Conservation (phyloP, 2,329 filamentous ascomycete genomes). For the Colletotrichum abscissum region DNA sequence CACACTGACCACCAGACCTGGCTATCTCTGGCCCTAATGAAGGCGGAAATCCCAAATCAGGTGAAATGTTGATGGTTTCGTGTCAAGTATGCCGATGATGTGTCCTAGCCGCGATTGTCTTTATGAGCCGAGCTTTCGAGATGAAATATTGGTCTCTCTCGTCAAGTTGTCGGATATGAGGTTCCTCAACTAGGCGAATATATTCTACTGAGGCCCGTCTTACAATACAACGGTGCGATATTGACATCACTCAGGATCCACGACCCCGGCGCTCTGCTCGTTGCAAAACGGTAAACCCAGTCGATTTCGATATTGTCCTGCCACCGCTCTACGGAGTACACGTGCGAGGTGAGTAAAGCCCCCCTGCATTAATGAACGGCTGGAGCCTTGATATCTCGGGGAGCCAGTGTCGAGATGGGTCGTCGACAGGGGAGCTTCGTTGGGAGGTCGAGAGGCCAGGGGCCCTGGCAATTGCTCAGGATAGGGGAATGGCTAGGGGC, state of each 20-base stretch:
- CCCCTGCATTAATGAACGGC: slow-evolving; percentile 22
- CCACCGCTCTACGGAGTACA: slow-evolving; percentile 6
- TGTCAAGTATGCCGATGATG: background rate
- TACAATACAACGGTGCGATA: slow-evolving; percentile 18
- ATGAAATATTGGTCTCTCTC: background rate
- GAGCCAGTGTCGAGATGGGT: slow-evolving; percentile 23
- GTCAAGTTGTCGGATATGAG: background rate
- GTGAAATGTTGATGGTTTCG: background rate
- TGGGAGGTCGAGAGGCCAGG: background rate
- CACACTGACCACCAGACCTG: slow-evolving; percentile 3
- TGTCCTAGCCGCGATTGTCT: background rate
- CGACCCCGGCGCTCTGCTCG: slow-evolving; percentile 10
- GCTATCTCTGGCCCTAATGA: background rate
- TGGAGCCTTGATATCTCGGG: slow-evolving; percentile 11
- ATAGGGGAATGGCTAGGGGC: slow-evolving; percentile 27
- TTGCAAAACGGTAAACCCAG: slow-evolving; percentile 18
- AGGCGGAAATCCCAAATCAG: background rate
- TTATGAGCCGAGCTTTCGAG: background rate
- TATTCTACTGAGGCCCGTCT: slow-evolving; percentile 11
- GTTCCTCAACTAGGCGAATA: background rate
- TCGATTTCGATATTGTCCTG: slow-evolving; percentile 28
- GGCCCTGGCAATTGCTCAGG: background rate
- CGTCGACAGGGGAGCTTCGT: slow-evolving; percentile 14
- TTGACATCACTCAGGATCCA: slow-evolving; percentile 25
- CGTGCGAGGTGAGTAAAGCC: background rate